Conservation (phyloP, 352 stramenopile genomes). For the Globisporangium spiculum region DNA sequence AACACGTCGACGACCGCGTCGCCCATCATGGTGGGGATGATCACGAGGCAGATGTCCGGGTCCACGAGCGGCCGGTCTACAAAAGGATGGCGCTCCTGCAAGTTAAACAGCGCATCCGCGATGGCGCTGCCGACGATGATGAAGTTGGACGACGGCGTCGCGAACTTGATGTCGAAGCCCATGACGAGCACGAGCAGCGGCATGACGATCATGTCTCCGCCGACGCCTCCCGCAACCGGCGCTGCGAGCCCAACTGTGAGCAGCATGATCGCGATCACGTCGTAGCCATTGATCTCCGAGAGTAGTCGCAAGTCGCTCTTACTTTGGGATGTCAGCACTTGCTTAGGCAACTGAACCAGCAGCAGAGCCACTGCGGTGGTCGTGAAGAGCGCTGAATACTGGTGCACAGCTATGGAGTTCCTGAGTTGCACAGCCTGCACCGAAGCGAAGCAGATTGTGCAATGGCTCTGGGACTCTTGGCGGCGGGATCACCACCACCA, state of each 20-base stretch:
- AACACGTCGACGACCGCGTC: slow-evolving; percentile 48
- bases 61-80: slow-evolving; percentile 60
- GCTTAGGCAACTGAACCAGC: not conserved
- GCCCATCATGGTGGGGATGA: slow-evolving; percentile 63
- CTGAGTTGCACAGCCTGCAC: not conserved
- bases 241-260: slow-evolving; percentile 43
- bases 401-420: not conserved
- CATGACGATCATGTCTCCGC: slow-evolving; percentile 49
- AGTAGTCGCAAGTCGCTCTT: slow-evolving; percentile 23
- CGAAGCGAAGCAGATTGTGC: not conserved
- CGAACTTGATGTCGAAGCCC: slow-evolving; percentile 64
- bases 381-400: not conserved
- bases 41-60: slow-evolving; percentile 46
- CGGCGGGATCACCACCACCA: not conserved
- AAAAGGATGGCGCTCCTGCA: slow-evolving; percentile 50
- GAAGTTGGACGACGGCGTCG: slow-evolving; percentile 55
- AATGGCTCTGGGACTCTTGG: not conserved
- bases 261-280: slow-evolving; percentile 41
- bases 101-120: slow-evolving; percentile 58
- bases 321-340: slow-evolving; percentile 1
- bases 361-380: not conserved
- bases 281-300: slow-evolving; percentile 40
- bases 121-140: slow-evolving; percentile 59
- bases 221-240: slow-evolving; percentile 40
- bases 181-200: slow-evolving; percentile 61